Evolutionary conservation across 345 rosid species (phyloP), one percentile per base, ranked within the genome.

Genomic region (Eucalyptus melliodora): DNA sequence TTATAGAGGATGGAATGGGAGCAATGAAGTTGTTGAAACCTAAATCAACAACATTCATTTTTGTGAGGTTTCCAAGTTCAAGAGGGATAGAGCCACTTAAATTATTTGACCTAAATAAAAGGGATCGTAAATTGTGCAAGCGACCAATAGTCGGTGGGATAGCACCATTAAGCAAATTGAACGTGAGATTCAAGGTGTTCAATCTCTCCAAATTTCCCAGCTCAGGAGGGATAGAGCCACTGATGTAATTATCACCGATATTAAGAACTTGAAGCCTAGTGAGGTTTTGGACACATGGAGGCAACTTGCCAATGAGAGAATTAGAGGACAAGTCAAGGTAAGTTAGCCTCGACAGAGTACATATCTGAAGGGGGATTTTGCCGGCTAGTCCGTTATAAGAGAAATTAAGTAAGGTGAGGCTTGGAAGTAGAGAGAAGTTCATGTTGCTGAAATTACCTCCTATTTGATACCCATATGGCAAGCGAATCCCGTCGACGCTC

Each of bases 381-480:
- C 90, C 90, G 8, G 5, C 15, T 3, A 90, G 81, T 3, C 31
- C 44, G 5, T 13, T 62, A 6, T 3, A 5, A 30, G 2, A 8
- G 87, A 83, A 30, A 26, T 21, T 4, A 90, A 89, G 44, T 0
- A 6, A 27, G 16, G 11, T 72, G 45, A 92, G 88, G 85, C 89
- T 88, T 1, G 86, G 90, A 11, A 92, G 72, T 86, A 80, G 89
- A 62, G 93, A 90, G 67, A 92, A 88, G 80, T 92, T 90, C 87
- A 90, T 24, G 15, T 50, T 86, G 37, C 17, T 45, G 51, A 92
- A 67, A 24, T 89, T 44, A 30, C 30, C 50, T 50, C 40, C 44
- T 9, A 86, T 40, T 27, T 24, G 4, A 4, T 31, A 8, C 34
- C 16, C 16, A 62, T n/a, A 4, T 30, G 16, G 4, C n/a, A 26